Conservation (phyloP, 345 rosid species). For the Brassica nigra region DNA sequence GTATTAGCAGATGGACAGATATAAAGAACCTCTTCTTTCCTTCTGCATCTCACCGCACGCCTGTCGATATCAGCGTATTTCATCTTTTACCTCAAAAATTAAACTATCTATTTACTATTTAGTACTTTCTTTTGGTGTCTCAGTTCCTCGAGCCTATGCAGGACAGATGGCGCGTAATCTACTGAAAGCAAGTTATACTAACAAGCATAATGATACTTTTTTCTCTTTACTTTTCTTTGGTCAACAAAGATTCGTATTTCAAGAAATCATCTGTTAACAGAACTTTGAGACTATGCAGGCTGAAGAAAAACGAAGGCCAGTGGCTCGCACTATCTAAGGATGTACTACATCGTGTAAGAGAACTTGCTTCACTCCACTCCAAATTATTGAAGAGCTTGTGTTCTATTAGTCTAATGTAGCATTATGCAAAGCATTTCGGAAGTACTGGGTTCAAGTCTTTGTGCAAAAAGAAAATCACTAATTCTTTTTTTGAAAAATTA, state of each 20-base stretch:
- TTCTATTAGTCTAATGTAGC: no score
- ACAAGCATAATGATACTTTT: constrained; percentile 54
- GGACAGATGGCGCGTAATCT: constrained; percentile 46
- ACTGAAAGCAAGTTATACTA: constrained; percentile 57
- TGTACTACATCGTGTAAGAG: no score
- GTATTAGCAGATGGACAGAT: constrained; percentile 92
- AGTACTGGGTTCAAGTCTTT: background rate
- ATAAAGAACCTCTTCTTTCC: constrained; percentile 70
- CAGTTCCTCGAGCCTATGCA: no score
- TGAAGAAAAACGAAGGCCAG: no score
- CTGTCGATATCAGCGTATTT: constrained; percentile 87
- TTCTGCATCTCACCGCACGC: constrained; percentile 69
- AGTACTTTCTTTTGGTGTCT: constrained; percentile 45
- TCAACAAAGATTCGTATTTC: no score
- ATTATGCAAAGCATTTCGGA: background rate
- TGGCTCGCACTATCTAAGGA: no score
- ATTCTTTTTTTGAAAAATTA: no score
- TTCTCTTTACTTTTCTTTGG: background rate
- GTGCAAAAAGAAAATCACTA: background rate
- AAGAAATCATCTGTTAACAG: no score
- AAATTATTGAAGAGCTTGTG: no score
- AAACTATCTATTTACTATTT: background rate
- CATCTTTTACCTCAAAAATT: background rate
- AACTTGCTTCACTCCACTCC: no score
- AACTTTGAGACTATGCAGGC: no score